Base-by-base conservation (phyloP, 805 yeast genomes). In the Grigorovia transvaalensis region DNA sequence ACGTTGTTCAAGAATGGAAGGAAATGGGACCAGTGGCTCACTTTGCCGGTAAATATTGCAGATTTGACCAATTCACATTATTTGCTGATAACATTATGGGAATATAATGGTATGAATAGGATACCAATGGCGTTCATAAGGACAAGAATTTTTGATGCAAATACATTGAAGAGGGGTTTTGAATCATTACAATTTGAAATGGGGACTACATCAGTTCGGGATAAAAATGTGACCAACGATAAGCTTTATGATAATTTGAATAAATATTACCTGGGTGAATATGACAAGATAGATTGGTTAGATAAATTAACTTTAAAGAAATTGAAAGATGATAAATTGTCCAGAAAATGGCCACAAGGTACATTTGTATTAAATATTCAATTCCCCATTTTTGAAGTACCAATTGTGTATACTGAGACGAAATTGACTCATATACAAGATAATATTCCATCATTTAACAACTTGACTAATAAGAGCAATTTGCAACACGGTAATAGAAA, bases 1-100 rank as follows among this genome's bases (percentile, higher is more conserved):
- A 73, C 73, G 33, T 72, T 79, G 2, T 76, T 77, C 55, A 71
- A 72, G 53, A 60, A 57, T 33, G 52, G 67, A 35, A 77, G 76
- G 61, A 76, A 64, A 47, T 88, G 93, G 90, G 77, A 84, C 57
- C 80, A 81, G 54, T 84, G 88, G 85, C 66, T 88, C 19, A 75
- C 77, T 46, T 65, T 93, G 47, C 91, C 97, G 0, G 76, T 90
- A 2, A 73, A 75, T 50, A 80, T 85, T 56, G 77, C 78, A 50
- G 93, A 88, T 60, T 65, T 91, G n/a, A 83, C 87, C 2, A 63
- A 80, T 41, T 76, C 78, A 44, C 68, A 93, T 4, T 76, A 73
- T 55, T 64, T 90, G 17, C 76, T 76, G 50, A 71, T 93, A 23
- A 73, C 77, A 1, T 57, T 89, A 1, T 85, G 83, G 79, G 95